phyloP scores from a whole-genome alignment of 192 early-diverging fungal species.

The Mortierella hygrophila region DNA sequence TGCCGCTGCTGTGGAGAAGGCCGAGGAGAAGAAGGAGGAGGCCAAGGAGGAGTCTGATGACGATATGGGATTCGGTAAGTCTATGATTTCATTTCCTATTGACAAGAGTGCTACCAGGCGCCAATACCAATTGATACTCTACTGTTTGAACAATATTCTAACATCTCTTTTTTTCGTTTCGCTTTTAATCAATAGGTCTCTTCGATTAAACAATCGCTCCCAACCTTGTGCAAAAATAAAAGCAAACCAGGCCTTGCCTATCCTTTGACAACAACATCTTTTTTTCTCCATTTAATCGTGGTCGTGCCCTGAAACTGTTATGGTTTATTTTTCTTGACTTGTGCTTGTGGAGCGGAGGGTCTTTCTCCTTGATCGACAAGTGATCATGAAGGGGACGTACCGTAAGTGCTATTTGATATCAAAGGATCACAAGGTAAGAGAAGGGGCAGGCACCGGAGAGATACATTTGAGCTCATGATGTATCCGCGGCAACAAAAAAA shows the following conservation, averaged over 20 bases:
- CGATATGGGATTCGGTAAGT: slow-evolving; percentile 87
- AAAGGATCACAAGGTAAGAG: not conserved
- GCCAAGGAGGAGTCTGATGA: slow-evolving; percentile 87
- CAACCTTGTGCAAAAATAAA: slow-evolving; percentile 38
- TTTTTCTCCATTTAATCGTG: too few species aligned
- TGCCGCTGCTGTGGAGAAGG: slow-evolving; percentile 58
- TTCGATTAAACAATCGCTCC: slow-evolving; percentile 55
- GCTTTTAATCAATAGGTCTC: slow-evolving; percentile 17
- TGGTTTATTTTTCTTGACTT: too few species aligned
- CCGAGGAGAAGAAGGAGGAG: slow-evolving; percentile 69
- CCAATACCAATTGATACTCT: too few species aligned
- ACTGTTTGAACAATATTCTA: too few species aligned
- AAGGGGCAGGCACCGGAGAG: not conserved
- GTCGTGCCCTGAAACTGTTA: too few species aligned
- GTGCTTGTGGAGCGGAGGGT: too few species aligned
- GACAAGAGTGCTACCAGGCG: not conserved
- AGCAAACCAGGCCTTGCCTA: slow-evolving; percentile 12
- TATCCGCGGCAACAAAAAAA: not conserved
- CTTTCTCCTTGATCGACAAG: too few species aligned
- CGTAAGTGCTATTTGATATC: not conserved
- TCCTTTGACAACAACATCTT: not conserved
- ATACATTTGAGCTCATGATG: not conserved
- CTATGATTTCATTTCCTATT: slow-evolving; percentile 1
- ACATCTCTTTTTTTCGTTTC: not conserved
- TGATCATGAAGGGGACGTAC: not conserved